Evolutionary conservation across 257 asterid genomes (phyloP), one percentile per base, ranked within the genome.

Genomic region (Paulownia fortunei): DNA sequence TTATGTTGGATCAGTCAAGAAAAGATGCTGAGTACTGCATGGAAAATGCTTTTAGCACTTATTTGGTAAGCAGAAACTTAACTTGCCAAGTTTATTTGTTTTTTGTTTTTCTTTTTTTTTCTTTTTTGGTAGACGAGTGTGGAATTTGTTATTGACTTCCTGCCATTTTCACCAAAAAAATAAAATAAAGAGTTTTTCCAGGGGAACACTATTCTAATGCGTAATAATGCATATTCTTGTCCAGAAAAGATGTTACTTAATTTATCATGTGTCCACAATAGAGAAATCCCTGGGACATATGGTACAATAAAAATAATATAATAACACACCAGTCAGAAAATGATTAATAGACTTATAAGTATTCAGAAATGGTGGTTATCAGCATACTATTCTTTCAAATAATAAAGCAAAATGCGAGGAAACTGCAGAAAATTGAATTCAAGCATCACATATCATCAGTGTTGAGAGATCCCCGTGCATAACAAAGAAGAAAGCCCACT

Each of bases 1-100:
- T 93, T 89, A 88, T 96, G 98, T 78, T 90, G 90, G 99, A 96
- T 72, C 98, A 89, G 82, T 88, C 93, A 8, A 89, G 90, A 73
- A 95, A 95, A 87, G 99, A 96, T 84, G 94, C 98, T 39, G 99
- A 93, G 80, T 89, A 89, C 87, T 95, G 92, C 93, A 93, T 95
- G 99, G 99, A 95, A 87, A 93, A 83, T 90, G 94, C 99, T 62
- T 91, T 95, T 78, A 88, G 76, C 81, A 88, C 98, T 75, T 95
- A 95, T 82, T 76, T 85, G 79, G 98, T 95, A 88, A 72, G 88
- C 69, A 62, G 42, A 47, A 58, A 51, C 68, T 76, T 68, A 65
- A 76, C 60, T 82, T 85, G 65, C 30, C 13, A 66, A 58, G 49
- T 81, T 77, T 42, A 42, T 26, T 68, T 51, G 46, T n/a, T 34